Percentiles rank a stretch among this genome's conserved stretches.
phyloP scores from a whole-genome alignment of 345 rosid species.

The Eutrema japonicum region DNA sequence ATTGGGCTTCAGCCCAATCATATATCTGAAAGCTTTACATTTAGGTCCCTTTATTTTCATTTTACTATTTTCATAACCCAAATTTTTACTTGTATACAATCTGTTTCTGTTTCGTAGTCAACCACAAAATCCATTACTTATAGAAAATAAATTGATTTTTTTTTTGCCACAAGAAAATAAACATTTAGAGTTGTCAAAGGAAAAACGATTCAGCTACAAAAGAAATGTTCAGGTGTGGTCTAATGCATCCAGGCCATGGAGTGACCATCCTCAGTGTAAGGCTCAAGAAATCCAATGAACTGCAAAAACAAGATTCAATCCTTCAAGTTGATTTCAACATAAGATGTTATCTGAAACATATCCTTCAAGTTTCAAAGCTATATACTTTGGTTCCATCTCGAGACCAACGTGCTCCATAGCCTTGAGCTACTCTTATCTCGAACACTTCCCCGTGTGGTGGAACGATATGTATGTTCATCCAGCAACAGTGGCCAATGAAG shows the following conservation, averaged over 20 bases:
- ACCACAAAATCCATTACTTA: no score
- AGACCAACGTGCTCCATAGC: conserved; percentile 83
- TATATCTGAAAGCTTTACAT: neutral
- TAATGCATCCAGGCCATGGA: conserved; percentile 71
- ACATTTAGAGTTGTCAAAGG: neutral
- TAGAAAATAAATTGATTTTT: no score
- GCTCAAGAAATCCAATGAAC: conserved; percentile 92
- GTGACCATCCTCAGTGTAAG: conserved; percentile 73
- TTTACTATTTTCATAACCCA: neutral
- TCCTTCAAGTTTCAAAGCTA: neutral
- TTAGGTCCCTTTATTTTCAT: conserved; percentile 10
- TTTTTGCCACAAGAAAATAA: neutral
- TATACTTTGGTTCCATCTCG: conserved; percentile 72
- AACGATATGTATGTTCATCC: conserved; percentile 71
- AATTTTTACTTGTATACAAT: no score
- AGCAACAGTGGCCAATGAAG: conserved; percentile 54
- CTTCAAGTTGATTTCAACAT: neutral
- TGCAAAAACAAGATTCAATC: conserved; percentile 40
- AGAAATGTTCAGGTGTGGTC: conserved; percentile 3
- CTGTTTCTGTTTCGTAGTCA: no score
- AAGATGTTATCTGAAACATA: neutral
- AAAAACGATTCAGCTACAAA: neutral
- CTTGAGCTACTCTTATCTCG: conserved; percentile 66
- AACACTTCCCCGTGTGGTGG: conserved; percentile 71
- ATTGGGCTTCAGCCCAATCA: conserved; percentile 23